Base-by-base conservation (phyloP, 768 basidiomycete species). In the Phanerochaete carnosa region DNA sequence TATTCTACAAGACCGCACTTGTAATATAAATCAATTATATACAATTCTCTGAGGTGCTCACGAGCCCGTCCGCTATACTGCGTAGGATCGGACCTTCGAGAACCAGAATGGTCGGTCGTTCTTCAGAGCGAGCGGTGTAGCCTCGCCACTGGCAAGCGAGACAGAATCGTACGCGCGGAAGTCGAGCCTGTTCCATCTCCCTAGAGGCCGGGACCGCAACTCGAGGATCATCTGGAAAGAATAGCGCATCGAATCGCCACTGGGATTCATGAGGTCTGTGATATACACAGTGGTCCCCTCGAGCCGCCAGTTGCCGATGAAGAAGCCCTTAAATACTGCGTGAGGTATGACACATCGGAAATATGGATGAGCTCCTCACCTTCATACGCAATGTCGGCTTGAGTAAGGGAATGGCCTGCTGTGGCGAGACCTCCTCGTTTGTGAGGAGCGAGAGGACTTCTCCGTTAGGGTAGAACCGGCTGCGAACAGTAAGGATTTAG, bases 31-130 rank as follows among this genome's bases (percentile, higher is more conserved):
- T n/a, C n/a, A n/a, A n/a, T n/a, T n/a, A n/a, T n/a, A n/a, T n/a
- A n/a, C n/a, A n/a, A n/a, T n/a, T 13, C 7, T 35, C 6, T 35
- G 33, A 6, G 33, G 7, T 7, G 13, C 7, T 13, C 33, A 35
- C 13, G 33, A 6, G 33, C 6, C 33, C 33, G 6, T 35, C 4
- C 39, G 39, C 25, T 49, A 49, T 5, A 23, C 23, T 7, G 45
- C 60, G 69, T 87, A 92, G 45, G 89, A 93, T 69, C 81, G 80
- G 65, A 94, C 92, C 73, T 90, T 94, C 45, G 93, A 95, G 74
- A 97, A 97, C 87, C 90, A 95, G 72, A 92, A 96, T n/a, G 93
- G 85, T 57, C 91, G 80, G 70, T 94, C 92, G 65, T 94, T 86
- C 69, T 91, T 92, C 65, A 95, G 74, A 11, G 84, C 77, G 29